A percentile compares a stretch with the other conserved stretches of the same genome.
Evolutionary conservation across 2,329 filamentous ascomycete genomes (phyloP).

Genomic region (Aspergillus persii): DNA sequence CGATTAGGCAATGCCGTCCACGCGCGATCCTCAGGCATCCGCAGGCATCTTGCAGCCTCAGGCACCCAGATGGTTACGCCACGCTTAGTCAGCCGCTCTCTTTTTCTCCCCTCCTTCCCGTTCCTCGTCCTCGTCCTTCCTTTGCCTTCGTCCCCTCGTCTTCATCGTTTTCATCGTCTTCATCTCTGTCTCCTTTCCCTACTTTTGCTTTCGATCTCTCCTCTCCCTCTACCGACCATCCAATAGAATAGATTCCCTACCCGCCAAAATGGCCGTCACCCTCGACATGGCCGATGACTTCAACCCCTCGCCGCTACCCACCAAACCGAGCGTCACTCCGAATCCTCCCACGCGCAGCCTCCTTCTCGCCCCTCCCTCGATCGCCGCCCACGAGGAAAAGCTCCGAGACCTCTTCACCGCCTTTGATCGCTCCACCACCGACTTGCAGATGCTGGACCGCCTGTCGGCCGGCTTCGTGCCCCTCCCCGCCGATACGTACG

Average conservation of each 20-base stretch:
- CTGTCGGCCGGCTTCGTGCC: conserved; percentile 76
- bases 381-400: conserved; percentile 79
- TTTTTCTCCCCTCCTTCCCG: neutral
- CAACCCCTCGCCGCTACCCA: conserved; percentile 26
- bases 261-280: conserved; percentile 6
- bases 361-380: conserved; percentile 84
- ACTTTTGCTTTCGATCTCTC: neutral
- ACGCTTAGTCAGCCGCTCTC: neutral
- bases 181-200: neutral
- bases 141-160: neutral
- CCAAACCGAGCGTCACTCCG: neutral
- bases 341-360: conserved; percentile 57
- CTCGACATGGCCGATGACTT: conserved; percentile 23
- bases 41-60: neutral
- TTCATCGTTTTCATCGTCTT: neutral
- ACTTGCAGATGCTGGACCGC: conserved; percentile 97
- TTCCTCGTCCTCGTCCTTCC: neutral
- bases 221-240: neutral
- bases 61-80: neutral
- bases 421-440: conserved; percentile 73
- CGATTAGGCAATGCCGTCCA: neutral
- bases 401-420: conserved; percentile 68
- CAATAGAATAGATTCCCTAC: neutral
- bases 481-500: conserved; percentile 75
- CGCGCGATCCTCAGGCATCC: neutral